Evolutionary conservation across 2,329 filamentous ascomycete genomes (phyloP).

Genomic region (Pyrenochaeta sp.): DNA sequence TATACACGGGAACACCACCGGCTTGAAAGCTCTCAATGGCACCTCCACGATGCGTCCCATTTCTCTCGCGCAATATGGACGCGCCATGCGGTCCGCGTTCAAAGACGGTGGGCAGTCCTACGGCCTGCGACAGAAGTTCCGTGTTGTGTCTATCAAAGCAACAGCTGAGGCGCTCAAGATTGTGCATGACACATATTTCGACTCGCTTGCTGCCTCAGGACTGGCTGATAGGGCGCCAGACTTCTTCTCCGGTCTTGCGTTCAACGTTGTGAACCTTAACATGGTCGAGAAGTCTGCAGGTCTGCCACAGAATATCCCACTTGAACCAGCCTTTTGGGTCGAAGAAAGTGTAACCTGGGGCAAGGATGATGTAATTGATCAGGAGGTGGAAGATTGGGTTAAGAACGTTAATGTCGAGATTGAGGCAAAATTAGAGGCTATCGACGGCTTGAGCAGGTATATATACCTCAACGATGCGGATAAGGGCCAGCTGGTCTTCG

Average conservation of each 20-base stretch:
- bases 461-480: conserved; percentile 27
- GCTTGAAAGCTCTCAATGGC: conserved; percentile 14
- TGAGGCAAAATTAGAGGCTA: conserved; percentile 54
- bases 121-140: conserved; percentile 24
- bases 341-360: conserved; percentile 24
- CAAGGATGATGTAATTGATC: conserved; percentile 13
- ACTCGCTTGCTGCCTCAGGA: conserved; percentile 3
- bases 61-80: conserved; percentile 16
- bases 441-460: conserved; percentile 45
- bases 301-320: conserved; percentile 14
- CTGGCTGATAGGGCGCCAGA: conserved; percentile 16
- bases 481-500: conserved; percentile 50
- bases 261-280: conserved; percentile 20
- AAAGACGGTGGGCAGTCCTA: conserved; percentile 14
- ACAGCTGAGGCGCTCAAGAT: conserved; percentile 15
- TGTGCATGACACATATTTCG: conserved; percentile 26
- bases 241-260: conserved; percentile 26
- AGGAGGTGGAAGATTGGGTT: conserved; percentile 38
- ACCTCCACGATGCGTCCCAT: conserved; percentile 16
- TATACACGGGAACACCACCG: conserved; percentile 13
- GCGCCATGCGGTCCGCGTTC: conserved; percentile 15
- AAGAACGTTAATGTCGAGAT: conserved; percentile 59
- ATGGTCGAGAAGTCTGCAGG: conserved; percentile 12
- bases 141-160: conserved; percentile 19
- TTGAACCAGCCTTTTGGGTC: conserved; percentile 24